Percentiles rank a stretch among this genome's conserved stretches.
These are phyloP conservation scores for Alternaria arbusti DNA, from an alignment of 2,329 filamentous ascomycete species.

Conservation along the genomic window DNA sequence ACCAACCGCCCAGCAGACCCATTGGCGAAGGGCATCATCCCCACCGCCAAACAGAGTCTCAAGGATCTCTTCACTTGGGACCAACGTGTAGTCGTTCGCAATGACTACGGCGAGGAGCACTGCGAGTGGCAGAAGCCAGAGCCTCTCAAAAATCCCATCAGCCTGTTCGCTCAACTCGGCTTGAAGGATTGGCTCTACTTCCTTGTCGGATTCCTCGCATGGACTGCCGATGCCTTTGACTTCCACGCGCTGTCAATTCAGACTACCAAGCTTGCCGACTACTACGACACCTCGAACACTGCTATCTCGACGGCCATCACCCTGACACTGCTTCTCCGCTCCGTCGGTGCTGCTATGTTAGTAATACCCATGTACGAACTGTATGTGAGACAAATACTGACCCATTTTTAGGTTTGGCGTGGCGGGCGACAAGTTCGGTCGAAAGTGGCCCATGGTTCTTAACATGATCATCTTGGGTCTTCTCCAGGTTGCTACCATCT, in stretches of 20 bases:
- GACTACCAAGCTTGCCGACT: conserved; percentile 70
- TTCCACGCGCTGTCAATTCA: conserved; percentile 83
- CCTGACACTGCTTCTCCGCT: conserved; percentile 75
- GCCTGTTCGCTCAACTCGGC: conserved; percentile 68
- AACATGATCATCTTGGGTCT: conserved; percentile 77
- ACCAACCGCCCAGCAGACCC: conserved; percentile 66
- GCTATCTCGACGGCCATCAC: conserved; percentile 78
- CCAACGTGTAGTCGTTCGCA: conserved; percentile 71
- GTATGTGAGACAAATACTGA: neutral
- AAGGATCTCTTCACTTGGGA: conserved; percentile 75
- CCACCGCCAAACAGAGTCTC: conserved; percentile 69
- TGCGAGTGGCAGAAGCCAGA: conserved; percentile 73
- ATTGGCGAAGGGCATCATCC: conserved; percentile 67
- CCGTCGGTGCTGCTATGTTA: conserved; percentile 70
- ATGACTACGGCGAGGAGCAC: conserved; percentile 67
- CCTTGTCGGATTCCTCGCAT: conserved; percentile 74
- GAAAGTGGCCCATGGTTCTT: conserved; percentile 82
- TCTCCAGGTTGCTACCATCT: conserved; percentile 80
- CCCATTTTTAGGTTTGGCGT: conserved; percentile 77
- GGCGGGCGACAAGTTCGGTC: conserved; percentile 77
- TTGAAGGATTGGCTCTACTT: conserved; percentile 76
- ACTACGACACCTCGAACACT: conserved; percentile 67
- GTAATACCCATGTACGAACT: neutral
- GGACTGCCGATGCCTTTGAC: conserved; percentile 84
- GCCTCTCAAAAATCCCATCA: conserved; percentile 73